A percentile compares a stretch with the other conserved stretches of the same genome.
These are phyloP conservation scores for Phytopythium aichiense DNA, from an alignment of 352 stramenopile species.

Conservation along the genomic window DNA sequence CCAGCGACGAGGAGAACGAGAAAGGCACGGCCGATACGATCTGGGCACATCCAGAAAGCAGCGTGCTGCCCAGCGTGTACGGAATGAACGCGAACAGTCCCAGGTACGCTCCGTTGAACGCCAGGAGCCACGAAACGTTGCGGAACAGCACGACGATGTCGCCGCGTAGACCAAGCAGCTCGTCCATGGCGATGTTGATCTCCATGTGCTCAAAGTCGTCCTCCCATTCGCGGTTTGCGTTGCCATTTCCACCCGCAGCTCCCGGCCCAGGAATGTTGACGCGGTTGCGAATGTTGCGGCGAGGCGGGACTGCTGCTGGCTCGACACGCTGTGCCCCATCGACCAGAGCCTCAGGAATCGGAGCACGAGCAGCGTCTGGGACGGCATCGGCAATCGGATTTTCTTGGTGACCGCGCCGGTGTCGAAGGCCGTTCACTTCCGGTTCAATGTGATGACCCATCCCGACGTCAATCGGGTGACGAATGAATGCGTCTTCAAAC, in stretches of 20 bases:
- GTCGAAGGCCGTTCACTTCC: conserved; percentile 23
- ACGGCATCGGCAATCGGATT: neutral
- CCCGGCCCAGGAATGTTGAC: conserved; percentile 22
- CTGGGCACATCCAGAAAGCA: conserved; percentile 68
- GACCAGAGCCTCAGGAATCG: conserved; percentile 9
- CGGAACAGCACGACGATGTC: conserved; percentile 92
- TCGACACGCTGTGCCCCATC: conserved; percentile 13
- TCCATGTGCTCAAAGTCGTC: conserved; percentile 92
- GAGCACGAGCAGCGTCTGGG: neutral
- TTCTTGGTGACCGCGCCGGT: conserved; percentile 23
- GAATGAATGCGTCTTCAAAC: conserved; percentile 40
- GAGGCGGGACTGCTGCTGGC: conserved; percentile 15
- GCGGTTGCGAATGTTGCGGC: conserved; percentile 28
- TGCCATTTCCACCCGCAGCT: conserved; percentile 12
- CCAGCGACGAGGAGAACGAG: conserved; percentile 16
- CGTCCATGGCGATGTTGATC: conserved; percentile 95
- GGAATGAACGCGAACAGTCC: conserved; percentile 96
- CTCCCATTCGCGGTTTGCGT: conserved; percentile 71
- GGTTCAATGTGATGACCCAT: conserved; percentile 13
- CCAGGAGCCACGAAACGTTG: conserved; percentile 96
- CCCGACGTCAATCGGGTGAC: conserved; percentile 26
- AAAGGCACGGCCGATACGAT: conserved; percentile 54
- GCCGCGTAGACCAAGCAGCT: conserved; percentile 95
- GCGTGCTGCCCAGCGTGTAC: conserved; percentile 91
- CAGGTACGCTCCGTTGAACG: conserved; percentile 97